A percentile compares a stretch with the other conserved stretches of the same genome.
Conservation (phyloP, 495 filamentous ascomycete species). For the Xylaria cubensis region DNA sequence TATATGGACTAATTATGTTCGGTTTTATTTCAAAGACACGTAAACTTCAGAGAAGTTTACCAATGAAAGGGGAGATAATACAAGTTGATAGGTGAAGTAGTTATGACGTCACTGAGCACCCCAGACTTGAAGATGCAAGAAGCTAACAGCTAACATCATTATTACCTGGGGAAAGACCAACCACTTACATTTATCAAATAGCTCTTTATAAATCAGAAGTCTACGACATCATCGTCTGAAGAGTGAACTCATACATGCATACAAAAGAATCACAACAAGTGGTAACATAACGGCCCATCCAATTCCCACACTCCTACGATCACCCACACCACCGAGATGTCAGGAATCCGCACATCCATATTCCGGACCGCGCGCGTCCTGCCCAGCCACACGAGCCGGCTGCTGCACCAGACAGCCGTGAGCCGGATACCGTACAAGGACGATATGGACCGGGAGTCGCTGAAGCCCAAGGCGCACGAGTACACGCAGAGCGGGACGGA, state of each 20-base stretch:
- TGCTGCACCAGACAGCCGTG: conserved; percentile 34
- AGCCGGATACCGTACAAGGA: conserved; percentile 43
- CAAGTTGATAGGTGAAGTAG: too few species aligned
- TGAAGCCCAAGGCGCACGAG: conserved; percentile 49
- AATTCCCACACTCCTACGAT: neutral
- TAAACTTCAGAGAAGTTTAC: neutral
- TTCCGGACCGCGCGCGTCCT: conserved; percentile 23
- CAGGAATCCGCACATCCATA: conserved; percentile 32
- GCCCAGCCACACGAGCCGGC: conserved; percentile 25
- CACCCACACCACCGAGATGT: neutral
- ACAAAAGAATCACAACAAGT: neutral
- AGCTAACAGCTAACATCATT: conserved; percentile 16
- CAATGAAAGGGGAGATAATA: neutral
- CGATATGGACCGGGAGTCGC: conserved; percentile 49
- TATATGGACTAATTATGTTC: too few species aligned
- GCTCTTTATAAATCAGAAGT: neutral
- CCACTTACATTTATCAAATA: neutral
- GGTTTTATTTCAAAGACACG: neutral
- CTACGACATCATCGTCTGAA: neutral
- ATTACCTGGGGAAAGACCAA: neutral
- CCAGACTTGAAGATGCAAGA: neutral
- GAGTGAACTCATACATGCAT: neutral
- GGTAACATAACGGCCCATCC: neutral
- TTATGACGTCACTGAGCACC: conserved; percentile 18
- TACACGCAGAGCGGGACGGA: conserved; percentile 47